Percentiles rank a stretch among this genome's conserved stretches.
These are phyloP conservation scores for Byssochlamys sp. DNA, from an alignment of 2,329 filamentous ascomycete species.

Conservation along the genomic window DNA sequence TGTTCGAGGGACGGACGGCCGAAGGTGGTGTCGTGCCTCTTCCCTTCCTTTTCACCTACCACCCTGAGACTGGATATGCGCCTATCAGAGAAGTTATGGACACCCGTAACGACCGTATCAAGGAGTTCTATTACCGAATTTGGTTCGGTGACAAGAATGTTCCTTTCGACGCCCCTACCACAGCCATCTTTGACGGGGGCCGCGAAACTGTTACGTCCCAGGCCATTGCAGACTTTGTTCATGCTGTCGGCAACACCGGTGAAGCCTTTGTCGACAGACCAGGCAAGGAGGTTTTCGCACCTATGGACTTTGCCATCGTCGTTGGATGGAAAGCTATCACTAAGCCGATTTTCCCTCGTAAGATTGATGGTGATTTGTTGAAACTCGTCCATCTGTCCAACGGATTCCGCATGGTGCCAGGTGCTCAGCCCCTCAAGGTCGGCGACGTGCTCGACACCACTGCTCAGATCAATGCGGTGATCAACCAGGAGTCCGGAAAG, in stretches of 20 bases:
- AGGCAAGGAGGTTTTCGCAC: constrained; percentile 85
- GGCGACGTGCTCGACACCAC: constrained; percentile 86
- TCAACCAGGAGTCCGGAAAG: constrained; percentile 97
- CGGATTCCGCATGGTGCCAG: constrained; percentile 94
- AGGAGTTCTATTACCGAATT: constrained; percentile 96
- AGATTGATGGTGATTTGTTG: constrained; percentile 88
- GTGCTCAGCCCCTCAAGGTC: constrained; percentile 88
- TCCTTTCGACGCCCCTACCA: constrained; percentile 74
- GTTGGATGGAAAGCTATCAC: constrained; percentile 98
- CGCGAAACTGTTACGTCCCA: constrained; percentile 77
- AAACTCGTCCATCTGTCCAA: constrained; percentile 96
- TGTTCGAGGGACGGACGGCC: constrained; percentile 88
- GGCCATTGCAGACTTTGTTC: constrained; percentile 96
- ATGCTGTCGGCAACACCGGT: constrained; percentile 93
- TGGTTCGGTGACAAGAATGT: constrained; percentile 87
- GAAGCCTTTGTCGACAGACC: constrained; percentile 95
- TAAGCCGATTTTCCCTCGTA: constrained; percentile 95
- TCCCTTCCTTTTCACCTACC: constrained; percentile 81
- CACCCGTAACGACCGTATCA: constrained; percentile 91
- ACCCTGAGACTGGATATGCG: constrained; percentile 92
- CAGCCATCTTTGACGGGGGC: constrained; percentile 82
- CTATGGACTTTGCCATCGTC: constrained; percentile 99
- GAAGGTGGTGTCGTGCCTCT: constrained; percentile 73
- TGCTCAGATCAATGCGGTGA: constrained; percentile 90
- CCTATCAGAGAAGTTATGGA: constrained; percentile 96